These are phyloP conservation scores for Linnemannia exigua DNA, from an alignment of 192 early-diverging fungal species.

Conservation along the genomic window DNA sequence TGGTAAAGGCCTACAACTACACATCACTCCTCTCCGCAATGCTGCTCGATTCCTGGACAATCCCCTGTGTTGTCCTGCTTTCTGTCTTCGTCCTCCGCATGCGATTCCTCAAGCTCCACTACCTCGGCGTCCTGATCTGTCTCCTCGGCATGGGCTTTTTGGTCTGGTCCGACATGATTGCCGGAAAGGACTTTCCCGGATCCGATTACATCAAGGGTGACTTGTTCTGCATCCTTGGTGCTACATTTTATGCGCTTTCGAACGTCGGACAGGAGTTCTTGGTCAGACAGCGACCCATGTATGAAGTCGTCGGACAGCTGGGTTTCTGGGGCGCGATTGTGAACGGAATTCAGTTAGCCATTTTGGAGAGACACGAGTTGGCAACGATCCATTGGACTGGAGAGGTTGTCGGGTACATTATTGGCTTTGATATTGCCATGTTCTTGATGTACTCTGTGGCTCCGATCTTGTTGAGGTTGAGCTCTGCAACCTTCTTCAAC, in stretches of 20 bases:
- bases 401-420: slow-evolving; percentile 69
- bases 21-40: slow-evolving; percentile 83
- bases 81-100: slow-evolving; percentile 74
- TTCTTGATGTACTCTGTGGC: slow-evolving; percentile 78
- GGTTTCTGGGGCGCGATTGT: slow-evolving; percentile 81
- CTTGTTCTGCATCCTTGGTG: slow-evolving; percentile 78
- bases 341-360: slow-evolving; percentile 79
- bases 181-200: slow-evolving; percentile 69
- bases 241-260: slow-evolving; percentile 81
- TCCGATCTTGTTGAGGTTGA: slow-evolving; percentile 79
- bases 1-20: slow-evolving; percentile 82
- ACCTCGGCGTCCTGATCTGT: slow-evolving; percentile 76
- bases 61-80: slow-evolving; percentile 80
- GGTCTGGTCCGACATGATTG: slow-evolving; percentile 75
- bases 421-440: slow-evolving; percentile 77
- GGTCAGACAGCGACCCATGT: slow-evolving; percentile 79
- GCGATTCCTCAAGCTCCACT: slow-evolving; percentile 75
- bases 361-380: slow-evolving; percentile 75
- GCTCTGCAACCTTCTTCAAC: slow-evolving; percentile 84
- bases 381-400: slow-evolving; percentile 62
- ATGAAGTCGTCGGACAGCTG: slow-evolving; percentile 82
- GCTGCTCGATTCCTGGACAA: slow-evolving; percentile 85
- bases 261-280: slow-evolving; percentile 81
- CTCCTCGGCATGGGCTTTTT: slow-evolving; percentile 78
- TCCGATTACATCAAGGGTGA: slow-evolving; percentile 76